These are phyloP conservation scores for Biscogniauxia marginata DNA, from an alignment of 2,329 filamentous ascomycete species.

Conservation along the genomic window DNA sequence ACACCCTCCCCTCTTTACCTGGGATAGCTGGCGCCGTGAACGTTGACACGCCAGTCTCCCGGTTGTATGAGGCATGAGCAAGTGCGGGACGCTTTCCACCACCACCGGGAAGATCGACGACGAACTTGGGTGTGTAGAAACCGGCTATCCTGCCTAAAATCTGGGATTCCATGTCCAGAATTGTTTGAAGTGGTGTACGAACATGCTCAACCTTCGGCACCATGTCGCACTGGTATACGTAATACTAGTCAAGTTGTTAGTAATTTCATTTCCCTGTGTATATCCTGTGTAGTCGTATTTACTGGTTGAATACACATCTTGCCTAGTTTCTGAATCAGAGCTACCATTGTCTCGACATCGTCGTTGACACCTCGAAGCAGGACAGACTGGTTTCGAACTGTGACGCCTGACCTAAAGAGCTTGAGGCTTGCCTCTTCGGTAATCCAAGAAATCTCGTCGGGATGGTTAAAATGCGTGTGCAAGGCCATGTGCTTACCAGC, in stretches of 20 bases:
- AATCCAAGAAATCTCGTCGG: constrained; percentile 61
- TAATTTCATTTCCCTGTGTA: background rate
- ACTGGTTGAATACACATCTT: constrained; percentile 58
- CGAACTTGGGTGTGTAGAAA: constrained; percentile 61
- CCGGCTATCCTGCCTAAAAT: constrained; percentile 61
- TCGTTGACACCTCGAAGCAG: constrained; percentile 61
- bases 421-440: constrained; percentile 50
- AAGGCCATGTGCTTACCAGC: constrained; percentile 60
- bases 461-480: constrained; percentile 66
- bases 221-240: constrained; percentile 66
- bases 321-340: constrained; percentile 52
- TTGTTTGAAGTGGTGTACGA: constrained; percentile 58
- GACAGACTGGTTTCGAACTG: constrained; percentile 60
- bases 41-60: constrained; percentile 49
- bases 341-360: constrained; percentile 48
- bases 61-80: constrained; percentile 53
- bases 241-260: constrained; percentile 46
- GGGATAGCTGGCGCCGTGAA: constrained; percentile 55
- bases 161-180: constrained; percentile 55
- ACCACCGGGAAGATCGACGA: constrained; percentile 62
- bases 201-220: constrained; percentile 60
- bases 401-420: constrained; percentile 50
- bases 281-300: constrained; percentile 20
- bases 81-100: constrained; percentile 61
- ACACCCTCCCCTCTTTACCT: constrained; percentile 46